Base-by-base conservation (phyloP, 768 basidiomycete species). In the Mycena galericulata region DNA sequence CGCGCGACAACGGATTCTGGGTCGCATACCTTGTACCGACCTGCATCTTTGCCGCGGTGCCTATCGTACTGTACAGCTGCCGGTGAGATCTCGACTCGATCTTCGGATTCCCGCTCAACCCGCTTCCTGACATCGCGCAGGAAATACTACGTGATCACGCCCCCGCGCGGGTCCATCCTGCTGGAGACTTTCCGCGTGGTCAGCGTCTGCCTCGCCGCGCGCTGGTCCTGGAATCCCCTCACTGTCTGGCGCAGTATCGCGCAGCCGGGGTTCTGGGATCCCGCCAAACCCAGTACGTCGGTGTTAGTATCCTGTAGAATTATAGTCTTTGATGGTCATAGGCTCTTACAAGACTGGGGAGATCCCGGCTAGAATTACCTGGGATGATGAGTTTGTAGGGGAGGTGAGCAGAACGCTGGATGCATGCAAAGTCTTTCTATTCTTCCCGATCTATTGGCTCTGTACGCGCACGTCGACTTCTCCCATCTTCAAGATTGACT, bases 331-430 rank as follows among this genome's bases (percentile, higher is more conserved):
- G n/a, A n/a, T 87, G 49, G 84, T 83, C 24, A 85, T 18, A 82
- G 80, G 79, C 26, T 67, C 61, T 34, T 83, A 84, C 61, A 65
- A 72, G n/a, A 79, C 76, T n/a, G 29, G 62, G 2, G 73, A 79
- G 30, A 64, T 79, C 22, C 83, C 85, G 5, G 59, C 70, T 0
- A 78, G 73, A 66, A 84, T 88, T 45, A 86, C 84, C 10, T 87
- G 84, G 83, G 86, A 88, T 64, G 87, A 88, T 58, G 81, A 85
- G 54, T 88, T 86, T 67, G 87, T 88, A 12, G 85, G 81, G 41
- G 87, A 88, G 72, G 86, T 88, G 29, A 71, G 74, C 20, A 55
- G 63, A 7, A 65, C 63, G 0, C 22, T 87, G 81, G 81, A 84
- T 85, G 65, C 87, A 46, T 88, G 87, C 79, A 75, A 75, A 20